phyloP scores from a whole-genome alignment of 1,284 basidiomycete species.

The Irpex sp. region DNA sequence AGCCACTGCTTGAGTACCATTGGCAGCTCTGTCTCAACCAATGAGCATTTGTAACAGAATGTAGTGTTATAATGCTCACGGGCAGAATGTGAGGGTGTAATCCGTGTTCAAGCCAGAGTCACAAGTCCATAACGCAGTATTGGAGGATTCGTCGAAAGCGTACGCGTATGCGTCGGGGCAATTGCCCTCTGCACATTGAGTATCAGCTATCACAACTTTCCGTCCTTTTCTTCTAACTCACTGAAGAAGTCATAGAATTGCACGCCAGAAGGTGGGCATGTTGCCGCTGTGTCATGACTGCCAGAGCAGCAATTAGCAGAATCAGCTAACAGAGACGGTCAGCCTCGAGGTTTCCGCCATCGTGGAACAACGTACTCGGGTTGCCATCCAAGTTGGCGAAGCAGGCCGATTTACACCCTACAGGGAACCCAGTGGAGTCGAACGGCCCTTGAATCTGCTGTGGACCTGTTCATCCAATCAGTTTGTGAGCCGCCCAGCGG shows the following conservation, averaged over 20 bases:
- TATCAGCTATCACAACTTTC: too few relatives aligned
- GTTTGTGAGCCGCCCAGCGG: not conserved
- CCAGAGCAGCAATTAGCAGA: conserved; percentile 45
- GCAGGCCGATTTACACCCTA: conserved; percentile 44
- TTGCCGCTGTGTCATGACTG: conserved; percentile 34
- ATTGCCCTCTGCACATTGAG: conserved; percentile 30
- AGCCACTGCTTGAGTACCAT: not conserved
- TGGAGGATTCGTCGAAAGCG: conserved; percentile 46
- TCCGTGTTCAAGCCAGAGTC: conserved; percentile 32
- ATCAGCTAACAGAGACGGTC: conserved; percentile 20
- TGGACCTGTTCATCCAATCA: conserved; percentile 26
- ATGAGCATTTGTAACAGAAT: not conserved
- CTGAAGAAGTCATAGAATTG: conserved; percentile 36
- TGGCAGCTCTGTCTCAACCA: not conserved
- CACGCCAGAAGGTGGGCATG: conserved; percentile 41
- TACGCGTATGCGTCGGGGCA: conserved; percentile 49
- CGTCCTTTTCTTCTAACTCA: conserved; percentile 7
- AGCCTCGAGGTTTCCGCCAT: not conserved
- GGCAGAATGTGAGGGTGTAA: conserved; percentile 51
- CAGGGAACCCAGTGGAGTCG: conserved; percentile 33
- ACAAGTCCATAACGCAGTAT: conserved; percentile 47
- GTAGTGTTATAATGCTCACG: conserved; percentile 22
- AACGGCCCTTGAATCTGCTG: conserved; percentile 26
- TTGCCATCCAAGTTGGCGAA: conserved; percentile 36
- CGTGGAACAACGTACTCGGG: conserved; percentile 20